phyloP scores from a whole-genome alignment of 441 rosid genomes.

The Viola pubescens region DNA sequence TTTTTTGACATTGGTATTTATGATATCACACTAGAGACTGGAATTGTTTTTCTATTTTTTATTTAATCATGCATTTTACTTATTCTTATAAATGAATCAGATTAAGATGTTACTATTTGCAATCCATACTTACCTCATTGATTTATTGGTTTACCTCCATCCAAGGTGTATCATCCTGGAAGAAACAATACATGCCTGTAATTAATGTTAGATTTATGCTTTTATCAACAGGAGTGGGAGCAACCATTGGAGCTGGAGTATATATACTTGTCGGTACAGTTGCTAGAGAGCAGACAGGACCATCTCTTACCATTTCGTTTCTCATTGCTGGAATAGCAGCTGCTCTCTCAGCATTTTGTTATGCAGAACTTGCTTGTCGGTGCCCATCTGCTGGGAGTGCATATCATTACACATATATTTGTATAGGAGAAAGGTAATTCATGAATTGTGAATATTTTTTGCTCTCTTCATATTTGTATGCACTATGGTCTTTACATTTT shows the following conservation, averaged over 20 bases:
- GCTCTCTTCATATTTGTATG: no score
- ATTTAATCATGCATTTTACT: neutral
- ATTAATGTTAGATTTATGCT: neutral
- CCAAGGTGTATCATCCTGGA: neutral
- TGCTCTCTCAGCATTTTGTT: slow-evolving; percentile 88
- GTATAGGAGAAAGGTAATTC: slow-evolving; percentile 86
- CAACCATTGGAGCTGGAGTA: slow-evolving; percentile 98
- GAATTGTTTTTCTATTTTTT: neutral
- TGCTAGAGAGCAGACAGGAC: slow-evolving; percentile 96
- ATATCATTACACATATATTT: slow-evolving; percentile 89
- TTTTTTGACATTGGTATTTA: no score
- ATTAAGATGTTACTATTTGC: neutral
- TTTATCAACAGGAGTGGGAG: slow-evolving; percentile 66
- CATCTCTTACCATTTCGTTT: slow-evolving; percentile 79
- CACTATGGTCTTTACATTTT: no score
- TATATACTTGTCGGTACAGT: slow-evolving; percentile 97
- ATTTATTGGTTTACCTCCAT: neutral
- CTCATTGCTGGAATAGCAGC: slow-evolving; percentile 94
- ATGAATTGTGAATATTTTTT: neutral
- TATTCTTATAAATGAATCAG: neutral
- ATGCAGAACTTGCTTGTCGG: slow-evolving; percentile 90
- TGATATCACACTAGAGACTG: no score
- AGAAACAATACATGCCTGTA: neutral
- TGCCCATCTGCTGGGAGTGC: slow-evolving; percentile 99
- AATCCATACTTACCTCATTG: neutral